phyloP scores from a whole-genome alignment of 306 rosid genomes.

The Astragalus membranaceus region DNA sequence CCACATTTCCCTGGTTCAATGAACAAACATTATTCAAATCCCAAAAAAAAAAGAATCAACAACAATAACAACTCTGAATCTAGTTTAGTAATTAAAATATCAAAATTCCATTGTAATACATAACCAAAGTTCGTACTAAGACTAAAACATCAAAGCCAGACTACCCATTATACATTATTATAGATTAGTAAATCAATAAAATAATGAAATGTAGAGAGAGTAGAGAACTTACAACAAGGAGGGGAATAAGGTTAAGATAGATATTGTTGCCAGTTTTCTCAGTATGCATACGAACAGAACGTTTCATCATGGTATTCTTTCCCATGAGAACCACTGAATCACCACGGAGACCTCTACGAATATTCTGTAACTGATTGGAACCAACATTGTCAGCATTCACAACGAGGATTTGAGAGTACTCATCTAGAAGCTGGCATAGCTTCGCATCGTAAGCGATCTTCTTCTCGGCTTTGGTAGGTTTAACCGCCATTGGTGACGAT shows the following conservation, averaged over 20 bases:
- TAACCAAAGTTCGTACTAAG: not conserved
- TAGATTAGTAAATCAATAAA: not conserved
- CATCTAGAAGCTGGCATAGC: not conserved
- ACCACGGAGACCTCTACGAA: not conserved
- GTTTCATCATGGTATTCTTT: constrained; percentile 2
- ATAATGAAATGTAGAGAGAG: not conserved
- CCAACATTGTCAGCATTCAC: constrained; percentile 1
- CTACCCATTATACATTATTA: not conserved
- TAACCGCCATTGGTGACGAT: not conserved
- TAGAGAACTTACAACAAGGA: not conserved
- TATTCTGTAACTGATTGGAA: not conserved
- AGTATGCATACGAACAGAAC: not conserved
- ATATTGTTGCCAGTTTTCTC: not conserved
- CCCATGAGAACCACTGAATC: not conserved
- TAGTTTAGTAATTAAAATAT: not conserved
- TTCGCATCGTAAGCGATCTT: not conserved
- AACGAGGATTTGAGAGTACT: not conserved
- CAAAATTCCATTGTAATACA: not conserved
- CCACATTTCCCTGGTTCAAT: not conserved
- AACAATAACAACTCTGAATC: not conserved
- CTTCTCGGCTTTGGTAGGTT: not conserved
- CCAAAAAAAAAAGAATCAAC: not conserved
- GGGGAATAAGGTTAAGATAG: not conserved
- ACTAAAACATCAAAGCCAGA: too few species aligned
- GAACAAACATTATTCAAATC: not conserved